Conservation (phyloP, 2,329 filamentous ascomycete genomes). For the Aspergillus novofumigatus region DNA sequence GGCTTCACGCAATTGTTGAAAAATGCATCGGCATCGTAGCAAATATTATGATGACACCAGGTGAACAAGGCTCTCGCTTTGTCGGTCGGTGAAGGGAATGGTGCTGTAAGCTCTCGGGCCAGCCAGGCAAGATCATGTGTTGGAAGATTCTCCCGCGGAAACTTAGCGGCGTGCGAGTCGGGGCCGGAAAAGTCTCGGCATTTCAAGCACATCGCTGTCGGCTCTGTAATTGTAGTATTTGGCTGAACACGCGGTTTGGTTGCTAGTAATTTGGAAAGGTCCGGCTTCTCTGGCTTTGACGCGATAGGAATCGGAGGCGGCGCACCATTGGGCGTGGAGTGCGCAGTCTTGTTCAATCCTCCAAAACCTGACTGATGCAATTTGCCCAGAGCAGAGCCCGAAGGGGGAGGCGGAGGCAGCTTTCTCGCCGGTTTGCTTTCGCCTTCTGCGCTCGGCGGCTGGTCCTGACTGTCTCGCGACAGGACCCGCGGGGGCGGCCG, state of each 20-base stretch:
- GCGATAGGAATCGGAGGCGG: slow-evolving; percentile 51
- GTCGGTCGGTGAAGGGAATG: slow-evolving; percentile 78
- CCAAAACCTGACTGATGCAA: slow-evolving; percentile 46
- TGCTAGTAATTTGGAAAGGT: slow-evolving; percentile 53
- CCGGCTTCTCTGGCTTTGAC: slow-evolving; percentile 57
- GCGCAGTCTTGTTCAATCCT: slow-evolving; percentile 38
- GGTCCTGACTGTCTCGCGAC: slow-evolving; percentile 14
- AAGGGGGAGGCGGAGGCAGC: slow-evolving; percentile 31
- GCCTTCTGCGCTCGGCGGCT: slow-evolving; percentile 10
- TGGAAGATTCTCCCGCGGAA: slow-evolving; percentile 69
- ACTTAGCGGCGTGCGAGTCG: slow-evolving; percentile 72
- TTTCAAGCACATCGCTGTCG: slow-evolving; percentile 57
- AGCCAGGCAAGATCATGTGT: slow-evolving; percentile 66
- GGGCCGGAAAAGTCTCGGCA: slow-evolving; percentile 86
- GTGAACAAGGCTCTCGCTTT: slow-evolving; percentile 91
- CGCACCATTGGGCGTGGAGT: slow-evolving; percentile 14
- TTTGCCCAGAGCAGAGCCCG: slow-evolving; percentile 32
- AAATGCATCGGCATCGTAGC: slow-evolving; percentile 76
- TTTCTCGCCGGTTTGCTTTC: slow-evolving; percentile 24
- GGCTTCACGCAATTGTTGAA: slow-evolving; percentile 66
- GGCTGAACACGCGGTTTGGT: slow-evolving; percentile 45
- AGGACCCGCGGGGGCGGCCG: slow-evolving; percentile 24
- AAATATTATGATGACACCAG: slow-evolving; percentile 92
- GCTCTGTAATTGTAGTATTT: slow-evolving; percentile 10
- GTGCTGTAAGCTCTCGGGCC: slow-evolving; percentile 70